Evolutionary conservation across 371 early-diverging fungal species (phyloP), one percentile per base, ranked within the genome.

Genomic region (Apophysomyces sp.): DNA sequence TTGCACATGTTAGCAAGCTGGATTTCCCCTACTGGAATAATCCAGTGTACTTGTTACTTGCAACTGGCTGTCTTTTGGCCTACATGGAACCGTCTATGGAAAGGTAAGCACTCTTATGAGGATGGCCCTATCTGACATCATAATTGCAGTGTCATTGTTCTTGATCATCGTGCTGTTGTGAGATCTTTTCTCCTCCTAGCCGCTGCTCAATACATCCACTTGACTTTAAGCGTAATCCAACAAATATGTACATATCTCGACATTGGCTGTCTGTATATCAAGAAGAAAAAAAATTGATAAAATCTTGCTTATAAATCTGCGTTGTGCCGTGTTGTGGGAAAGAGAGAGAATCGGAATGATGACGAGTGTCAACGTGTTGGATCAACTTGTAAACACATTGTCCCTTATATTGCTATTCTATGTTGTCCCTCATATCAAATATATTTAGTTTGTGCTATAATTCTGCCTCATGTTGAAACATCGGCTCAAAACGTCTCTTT

Each of bases 211-310:
- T 95, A 96, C 69, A 72, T 83, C 31, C 86, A 86, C 65, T 89
- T 92, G 69, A 89, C 88, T 1, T 64, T 79, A 12, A 67, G 74
- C 49, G 92, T 96, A 57, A 90, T 96, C 67, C 78, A 87, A 60
- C 86, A 90, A 57, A 90, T 96, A 58, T 95, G 95, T 78, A 74
- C 76, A 37, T 89, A 88, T 71, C 82, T 95, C 52, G 88, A 90
- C 60, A 95, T 95, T 71, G 83, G 89, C 67, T 95, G 96, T 64
- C 77, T 95, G 29, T 78, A 87, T 30, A 94, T 94, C 71, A 90
- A 90, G 73, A 82, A 88, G 65, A 82, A 83, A 70, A 76, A 79
- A 65, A 69, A 73, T 4, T 16, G 41, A 58, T 15, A 40, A 58
- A 41, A n/a, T n/a, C n/a, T n/a, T n/a, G n/a, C n/a, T n/a, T n/a